Conservation (phyloP, 192 early-diverging fungal species). For the Coemansia sp. region DNA sequence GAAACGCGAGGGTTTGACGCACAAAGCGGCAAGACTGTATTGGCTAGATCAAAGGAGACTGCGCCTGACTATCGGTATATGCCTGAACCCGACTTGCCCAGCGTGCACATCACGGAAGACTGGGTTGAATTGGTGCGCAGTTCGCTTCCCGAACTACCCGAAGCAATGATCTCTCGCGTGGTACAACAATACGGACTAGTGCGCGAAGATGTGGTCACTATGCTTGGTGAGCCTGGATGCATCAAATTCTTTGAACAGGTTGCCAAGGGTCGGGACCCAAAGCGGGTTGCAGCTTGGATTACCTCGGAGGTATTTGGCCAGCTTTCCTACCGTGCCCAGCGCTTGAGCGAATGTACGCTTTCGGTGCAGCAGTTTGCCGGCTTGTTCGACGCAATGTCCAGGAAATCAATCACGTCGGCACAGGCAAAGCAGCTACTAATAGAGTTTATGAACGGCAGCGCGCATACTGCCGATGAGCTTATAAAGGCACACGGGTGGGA, state of each 20-base stretch:
- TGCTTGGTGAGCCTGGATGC: slow-evolving; percentile 71
- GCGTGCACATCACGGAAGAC: slow-evolving; percentile 26
- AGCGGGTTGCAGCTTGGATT: slow-evolving; percentile 50
- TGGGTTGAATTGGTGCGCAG: slow-evolving; percentile 47
- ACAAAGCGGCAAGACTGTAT: slow-evolving; percentile 57
- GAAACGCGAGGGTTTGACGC: slow-evolving; percentile 84
- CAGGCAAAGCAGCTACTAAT: slow-evolving; percentile 68
- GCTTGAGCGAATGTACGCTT: slow-evolving; percentile 46
- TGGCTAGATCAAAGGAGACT: slow-evolving; percentile 76
- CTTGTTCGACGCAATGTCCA: slow-evolving; percentile 60
- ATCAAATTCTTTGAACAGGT: slow-evolving; percentile 73
- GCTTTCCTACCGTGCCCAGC: slow-evolving; percentile 33
- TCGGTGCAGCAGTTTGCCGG: slow-evolving; percentile 54
- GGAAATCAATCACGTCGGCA: slow-evolving; percentile 56
- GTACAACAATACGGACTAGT: slow-evolving; percentile 57
- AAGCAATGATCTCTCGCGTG: slow-evolving; percentile 56
- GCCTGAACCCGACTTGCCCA: slow-evolving; percentile 63
- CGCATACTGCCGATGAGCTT: slow-evolving; percentile 52
- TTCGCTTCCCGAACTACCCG: slow-evolving; percentile 71
- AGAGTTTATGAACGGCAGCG: slow-evolving; percentile 63
- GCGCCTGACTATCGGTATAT: slow-evolving; percentile 86
- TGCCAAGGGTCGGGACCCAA: slow-evolving; percentile 18
- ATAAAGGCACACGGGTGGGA: slow-evolving; percentile 61
- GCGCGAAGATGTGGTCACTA: slow-evolving; percentile 54
- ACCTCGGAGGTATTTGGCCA: slow-evolving; percentile 54